Evolutionary conservation across 768 basidiomycete species (phyloP).

Genomic region (Asterophora parasitica): DNA sequence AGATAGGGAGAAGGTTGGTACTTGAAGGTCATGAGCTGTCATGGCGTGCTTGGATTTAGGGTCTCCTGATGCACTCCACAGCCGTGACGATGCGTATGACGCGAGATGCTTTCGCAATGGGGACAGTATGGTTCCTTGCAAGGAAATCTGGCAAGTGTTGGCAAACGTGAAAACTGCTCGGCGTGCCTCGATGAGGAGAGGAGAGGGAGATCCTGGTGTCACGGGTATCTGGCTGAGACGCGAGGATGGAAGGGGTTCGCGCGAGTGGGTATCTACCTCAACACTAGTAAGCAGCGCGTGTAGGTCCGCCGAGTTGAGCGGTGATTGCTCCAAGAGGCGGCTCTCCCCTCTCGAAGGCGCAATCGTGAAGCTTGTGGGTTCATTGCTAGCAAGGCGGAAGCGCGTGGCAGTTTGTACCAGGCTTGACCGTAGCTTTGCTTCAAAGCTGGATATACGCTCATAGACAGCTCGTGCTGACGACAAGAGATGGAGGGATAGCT

Average conservation of each 20-base stretch:
- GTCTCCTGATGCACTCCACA: constrained; percentile 59
- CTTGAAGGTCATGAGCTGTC: constrained; percentile 50
- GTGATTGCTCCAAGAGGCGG: constrained; percentile 75
- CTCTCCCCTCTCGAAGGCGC: constrained; percentile 64
- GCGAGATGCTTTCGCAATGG: constrained; percentile 74
- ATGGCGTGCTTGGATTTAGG: constrained; percentile 42
- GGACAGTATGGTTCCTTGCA: constrained; percentile 80
- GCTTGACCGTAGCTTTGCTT: constrained; percentile 57
- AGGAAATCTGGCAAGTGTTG: constrained; percentile 64
- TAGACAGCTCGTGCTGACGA: constrained; percentile 72
- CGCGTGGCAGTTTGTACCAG: constrained; percentile 56
- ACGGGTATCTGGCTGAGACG: constrained; percentile 29
- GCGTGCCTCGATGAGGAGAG: constrained; percentile 51
- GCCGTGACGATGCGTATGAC: constrained; percentile 59
- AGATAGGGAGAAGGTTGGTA: constrained; percentile 91
- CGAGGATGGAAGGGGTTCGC: constrained; percentile 22
- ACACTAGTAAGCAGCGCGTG: constrained; percentile 52
- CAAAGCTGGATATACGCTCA: constrained; percentile 65
- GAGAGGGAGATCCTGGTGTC: constrained; percentile 24
- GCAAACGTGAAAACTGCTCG: constrained; percentile 61
- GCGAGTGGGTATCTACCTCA: constrained; percentile 35
- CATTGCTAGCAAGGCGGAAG: constrained; percentile 52
- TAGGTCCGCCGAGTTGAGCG: constrained; percentile 78
- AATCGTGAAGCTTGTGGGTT: constrained; percentile 50
- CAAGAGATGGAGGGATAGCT: constrained; percentile 75